These are phyloP conservation scores for Termitomyces sp. DNA, from an alignment of 768 basidiomycete genomes.

Conservation along the genomic window DNA sequence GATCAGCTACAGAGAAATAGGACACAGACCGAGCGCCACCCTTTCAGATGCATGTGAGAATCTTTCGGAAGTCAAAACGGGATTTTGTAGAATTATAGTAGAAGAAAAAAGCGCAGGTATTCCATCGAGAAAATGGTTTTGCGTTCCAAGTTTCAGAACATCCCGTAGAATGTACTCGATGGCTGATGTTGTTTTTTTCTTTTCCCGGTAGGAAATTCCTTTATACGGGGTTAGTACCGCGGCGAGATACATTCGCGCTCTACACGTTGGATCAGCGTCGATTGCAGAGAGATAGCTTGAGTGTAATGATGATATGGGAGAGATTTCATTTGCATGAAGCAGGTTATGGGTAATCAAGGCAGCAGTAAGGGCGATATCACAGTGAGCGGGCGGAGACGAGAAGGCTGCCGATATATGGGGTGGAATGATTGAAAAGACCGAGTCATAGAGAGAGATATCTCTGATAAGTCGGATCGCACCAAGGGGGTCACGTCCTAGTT, in stretches of 20 bases:
- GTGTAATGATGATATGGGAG: conserved; percentile 39
- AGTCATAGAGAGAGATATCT: conserved; percentile 60
- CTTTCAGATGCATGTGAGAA: conserved; percentile 41
- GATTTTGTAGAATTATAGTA: conserved; percentile 34
- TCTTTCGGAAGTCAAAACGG: conserved; percentile 25
- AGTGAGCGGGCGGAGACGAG: conserved; percentile 34
- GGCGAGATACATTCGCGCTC: conserved; percentile 72
- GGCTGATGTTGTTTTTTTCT: conserved; percentile 57
- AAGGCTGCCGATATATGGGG: conserved; percentile 33
- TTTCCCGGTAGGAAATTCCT: conserved; percentile 50
- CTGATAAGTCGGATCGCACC: conserved; percentile 72
- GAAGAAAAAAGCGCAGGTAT: conserved; percentile 63
- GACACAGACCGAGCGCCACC: conserved; percentile 50
- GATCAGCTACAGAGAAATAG: neutral
- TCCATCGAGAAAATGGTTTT: conserved; percentile 74
- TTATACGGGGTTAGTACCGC: conserved; percentile 70
- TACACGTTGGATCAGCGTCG: conserved; percentile 30
- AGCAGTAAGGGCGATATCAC: conserved; percentile 44
- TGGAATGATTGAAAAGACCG: conserved; percentile 58
- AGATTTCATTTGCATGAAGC: conserved; percentile 21
- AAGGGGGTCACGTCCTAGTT: conserved; percentile 67
- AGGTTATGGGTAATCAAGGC: conserved; percentile 54
- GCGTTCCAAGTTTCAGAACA: conserved; percentile 76
- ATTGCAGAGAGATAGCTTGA: conserved; percentile 37
- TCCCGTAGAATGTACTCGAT: conserved; percentile 74